Evolutionary conservation across 371 early-diverging fungal species (phyloP), one percentile per base, ranked within the genome.

Genomic region (Mortierella sp.): DNA sequence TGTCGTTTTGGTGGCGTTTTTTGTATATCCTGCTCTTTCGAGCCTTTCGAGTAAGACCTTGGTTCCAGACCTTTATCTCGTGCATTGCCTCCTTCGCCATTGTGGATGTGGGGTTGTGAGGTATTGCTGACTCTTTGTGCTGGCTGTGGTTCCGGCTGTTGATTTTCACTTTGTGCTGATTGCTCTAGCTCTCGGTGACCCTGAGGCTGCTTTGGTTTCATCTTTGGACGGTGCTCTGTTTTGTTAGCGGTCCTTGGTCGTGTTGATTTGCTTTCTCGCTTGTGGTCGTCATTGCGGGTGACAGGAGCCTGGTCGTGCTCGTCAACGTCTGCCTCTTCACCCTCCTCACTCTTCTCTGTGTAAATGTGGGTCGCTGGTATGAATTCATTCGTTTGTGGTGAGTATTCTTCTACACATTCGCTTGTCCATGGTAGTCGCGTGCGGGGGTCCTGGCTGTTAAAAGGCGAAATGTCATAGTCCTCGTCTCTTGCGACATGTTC

Each of bases 401-500:
- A 55, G 20, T 35, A 35, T 35, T n/a, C 52, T 52, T 20, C 24
- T 24, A n/a, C 24, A 12, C 20, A 9, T n/a, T 55, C 14, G 12
- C 18, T 55, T 26, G 11, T 55, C 40, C 40, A 62, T 28, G 30
- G 45, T 12, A 26, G 20, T 35, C 43, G 43, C 43, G 47, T 37
- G 18, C 24, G 14, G 14, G 62, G 62, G 16, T 62, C 43, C 1
- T 40, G 39, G 28, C 43, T 18, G 30, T 52, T 47, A 20, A 55
- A 39, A 6, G 66, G 39, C 24, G 52, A 37, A 30, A 51, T 63
- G 14, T 64, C 57, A 28, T 63, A 63, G 6, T 43, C n/a, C 10
- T 70, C 70, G 18, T 64, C 70, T 30, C 59, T 64, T 18, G 45
- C 12, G 14, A 51, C 55, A 22, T 62, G 51, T 14, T 54, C 32